Evolutionary conservation across 371 early-diverging fungal genomes (phyloP).

Genomic region (Mucor mucedo): DNA sequence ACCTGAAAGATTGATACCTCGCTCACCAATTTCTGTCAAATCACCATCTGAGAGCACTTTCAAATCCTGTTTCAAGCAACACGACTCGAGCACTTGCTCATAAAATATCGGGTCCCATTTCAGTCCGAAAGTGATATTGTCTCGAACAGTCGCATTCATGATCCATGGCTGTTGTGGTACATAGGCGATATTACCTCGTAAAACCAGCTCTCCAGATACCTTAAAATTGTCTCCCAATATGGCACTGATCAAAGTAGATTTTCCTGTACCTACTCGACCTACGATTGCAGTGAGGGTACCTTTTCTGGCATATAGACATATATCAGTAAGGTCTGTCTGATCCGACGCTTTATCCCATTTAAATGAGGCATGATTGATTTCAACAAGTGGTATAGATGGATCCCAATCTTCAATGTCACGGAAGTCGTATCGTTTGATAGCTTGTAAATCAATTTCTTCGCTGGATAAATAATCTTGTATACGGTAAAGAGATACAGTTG

Average conservation of each 20-base stretch:
- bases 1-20: conserved; percentile 90
- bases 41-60: conserved; percentile 83
- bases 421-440: conserved; percentile 58
- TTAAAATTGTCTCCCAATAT: conserved; percentile 91
- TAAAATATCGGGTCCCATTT: conserved; percentile 80
- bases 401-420: conserved; percentile 33
- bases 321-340: conserved; percentile 59
- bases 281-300: conserved; percentile 79
- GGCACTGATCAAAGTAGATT: conserved; percentile 82
- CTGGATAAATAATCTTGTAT: conserved; percentile 76
- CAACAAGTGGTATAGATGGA: conserved; percentile 39
- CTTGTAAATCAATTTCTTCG: conserved; percentile 76
- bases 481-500: conserved; percentile 83
- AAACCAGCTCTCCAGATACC: conserved; percentile 63
- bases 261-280: conserved; percentile 90
- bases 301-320: conserved; percentile 67
- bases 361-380: conserved; percentile 37
- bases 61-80: conserved; percentile 77
- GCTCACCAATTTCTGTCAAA: conserved; percentile 93
- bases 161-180: conserved; percentile 95
- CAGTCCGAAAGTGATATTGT: conserved; percentile 93
- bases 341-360: conserved; percentile 41
- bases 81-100: conserved; percentile 58
- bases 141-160: conserved; percentile 89
- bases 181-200: conserved; percentile 86